Evolutionary conservation across 2,329 filamentous ascomycete species (phyloP).

Genomic region (Penicillium sp.): DNA sequence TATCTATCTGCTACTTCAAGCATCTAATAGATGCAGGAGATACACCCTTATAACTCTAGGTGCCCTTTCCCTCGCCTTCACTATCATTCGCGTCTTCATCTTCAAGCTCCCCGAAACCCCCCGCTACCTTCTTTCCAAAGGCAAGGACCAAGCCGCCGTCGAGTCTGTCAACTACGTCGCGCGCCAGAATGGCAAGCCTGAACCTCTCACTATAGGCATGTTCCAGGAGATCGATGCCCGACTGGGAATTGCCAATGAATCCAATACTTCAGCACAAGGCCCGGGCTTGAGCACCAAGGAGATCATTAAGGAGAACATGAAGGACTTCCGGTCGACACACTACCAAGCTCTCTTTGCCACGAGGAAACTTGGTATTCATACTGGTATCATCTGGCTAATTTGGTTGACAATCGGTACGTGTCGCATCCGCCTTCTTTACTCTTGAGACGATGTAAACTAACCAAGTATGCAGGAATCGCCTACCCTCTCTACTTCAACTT

Average conservation of each 20-base stretch:
- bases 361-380: slow-evolving; percentile 21
- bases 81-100: slow-evolving; percentile 21
- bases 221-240: slow-evolving; percentile 24
- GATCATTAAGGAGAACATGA: slow-evolving; percentile 25
- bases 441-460: too few relatives aligned
- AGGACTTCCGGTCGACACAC: slow-evolving; percentile 22
- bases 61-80: slow-evolving; percentile 20
- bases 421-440: too few relatives aligned
- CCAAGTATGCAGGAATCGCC: slow-evolving; percentile 35
- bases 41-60: slow-evolving; percentile 25
- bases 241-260: slow-evolving; percentile 13
- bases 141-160: slow-evolving; percentile 41
- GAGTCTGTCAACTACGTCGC: slow-evolving; percentile 39
- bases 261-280: too few relatives aligned
- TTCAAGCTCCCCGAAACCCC: slow-evolving; percentile 27
- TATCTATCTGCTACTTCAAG: too few relatives aligned
- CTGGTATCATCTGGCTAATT: slow-evolving; percentile 34
- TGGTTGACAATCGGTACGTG: slow-evolving; percentile 36
- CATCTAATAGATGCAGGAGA: slow-evolving; percentile 10
- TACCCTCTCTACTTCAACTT: slow-evolving; percentile 44
- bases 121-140: slow-evolving; percentile 24
- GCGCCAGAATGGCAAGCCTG: slow-evolving; percentile 20
- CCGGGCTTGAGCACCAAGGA: too few relatives aligned
- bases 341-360: slow-evolving; percentile 26
- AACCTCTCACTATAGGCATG: slow-evolving; percentile 27